Evolutionary conservation across 495 filamentous ascomycete genomes (phyloP), one percentile per base, ranked within the genome.

Genomic region (Aspergillus mulundensis): DNA sequence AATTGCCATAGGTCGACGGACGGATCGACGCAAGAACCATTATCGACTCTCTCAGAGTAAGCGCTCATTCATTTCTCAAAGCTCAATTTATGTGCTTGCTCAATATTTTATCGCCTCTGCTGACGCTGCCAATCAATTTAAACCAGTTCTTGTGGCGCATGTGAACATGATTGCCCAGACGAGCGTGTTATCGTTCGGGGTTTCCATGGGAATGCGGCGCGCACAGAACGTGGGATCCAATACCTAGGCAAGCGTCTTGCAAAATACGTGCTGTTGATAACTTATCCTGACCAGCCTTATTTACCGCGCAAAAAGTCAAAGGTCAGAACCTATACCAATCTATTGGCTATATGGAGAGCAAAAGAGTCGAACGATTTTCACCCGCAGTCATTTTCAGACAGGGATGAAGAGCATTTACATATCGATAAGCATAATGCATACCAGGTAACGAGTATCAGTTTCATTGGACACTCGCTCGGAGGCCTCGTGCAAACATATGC

Each of bases 141-240:
- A 14, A 6, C 16, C 46, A 54, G 43, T 36, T 0, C 7, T 7
- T 8, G 39, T 68, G 53, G 65, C 60, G 66, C 78, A 66, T 61
- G 59, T 52, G 65, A 74, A 10, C 5, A 21, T 7, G 78, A 84
- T 16, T 78, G 82, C 21, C 85, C 88, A 18, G 88, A 95, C 16
- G 91, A 96, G 66, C 82, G 95, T 68, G 84, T 95, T n/a, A 86
- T 98, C 61, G 95, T 98, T 4, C 81, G 95, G 63, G 94, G 94
- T 16, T 98, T 91, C 65, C 82, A 85, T 24, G 91, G 88, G 46
- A 98, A 98, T 74, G 89, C 87, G 16, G 87, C 87, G 34, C 87
- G 87, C 32, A 98, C 94, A 4, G 94, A 97, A 72, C 82, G 85
- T 61, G 94, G 94, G 20, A 97, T 98, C 61, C 96, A 97, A 66